Evolutionary conservation across 805 yeast genomes (phyloP).

Genomic region (Saccharomycopsis fermentans): DNA sequence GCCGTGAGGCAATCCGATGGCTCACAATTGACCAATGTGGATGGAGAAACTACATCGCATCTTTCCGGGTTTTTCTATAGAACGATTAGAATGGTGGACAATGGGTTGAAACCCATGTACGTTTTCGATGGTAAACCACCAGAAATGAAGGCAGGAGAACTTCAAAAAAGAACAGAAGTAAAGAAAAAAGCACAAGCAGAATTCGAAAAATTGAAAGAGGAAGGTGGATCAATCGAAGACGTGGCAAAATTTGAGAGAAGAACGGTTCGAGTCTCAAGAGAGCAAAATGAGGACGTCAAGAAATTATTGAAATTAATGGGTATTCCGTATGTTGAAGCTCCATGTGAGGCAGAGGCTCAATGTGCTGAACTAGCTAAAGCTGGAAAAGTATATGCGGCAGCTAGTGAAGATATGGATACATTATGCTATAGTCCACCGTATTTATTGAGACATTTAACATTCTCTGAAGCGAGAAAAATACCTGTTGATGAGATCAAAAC

Average conservation of each 20-base stretch:
- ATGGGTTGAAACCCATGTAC: constrained; percentile 93
- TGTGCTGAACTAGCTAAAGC: constrained; percentile 86
- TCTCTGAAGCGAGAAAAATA: constrained; percentile 85
- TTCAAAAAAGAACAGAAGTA: constrained; percentile 71
- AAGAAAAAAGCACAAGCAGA: constrained; percentile 76
- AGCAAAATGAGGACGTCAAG: constrained; percentile 93
- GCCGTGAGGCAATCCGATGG: constrained; percentile 98
- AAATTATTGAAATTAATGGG: constrained; percentile 80
- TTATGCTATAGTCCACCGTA: constrained; percentile 82
- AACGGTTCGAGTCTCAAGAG: constrained; percentile 77
- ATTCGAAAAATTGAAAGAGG: constrained; percentile 65
- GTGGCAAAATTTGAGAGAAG: constrained; percentile 70
- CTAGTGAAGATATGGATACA: constrained; percentile 98
- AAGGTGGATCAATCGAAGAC: constrained; percentile 53
- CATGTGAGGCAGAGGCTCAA: constrained; percentile 98
- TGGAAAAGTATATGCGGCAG: constrained; percentile 94
- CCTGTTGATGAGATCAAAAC: constrained; percentile 81
- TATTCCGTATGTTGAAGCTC: constrained; percentile 86
- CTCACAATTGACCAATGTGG: constrained; percentile 76
- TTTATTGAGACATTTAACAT: constrained; percentile 80
- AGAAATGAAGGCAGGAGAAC: constrained; percentile 81
- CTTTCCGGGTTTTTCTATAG: constrained; percentile 94
- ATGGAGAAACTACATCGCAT: constrained; percentile 90
- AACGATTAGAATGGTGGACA: constrained; percentile 78
- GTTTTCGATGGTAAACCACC: constrained; percentile 99